Conservation (phyloP, 352 stramenopile genomes). For the Phytopythium ostracodes region DNA sequence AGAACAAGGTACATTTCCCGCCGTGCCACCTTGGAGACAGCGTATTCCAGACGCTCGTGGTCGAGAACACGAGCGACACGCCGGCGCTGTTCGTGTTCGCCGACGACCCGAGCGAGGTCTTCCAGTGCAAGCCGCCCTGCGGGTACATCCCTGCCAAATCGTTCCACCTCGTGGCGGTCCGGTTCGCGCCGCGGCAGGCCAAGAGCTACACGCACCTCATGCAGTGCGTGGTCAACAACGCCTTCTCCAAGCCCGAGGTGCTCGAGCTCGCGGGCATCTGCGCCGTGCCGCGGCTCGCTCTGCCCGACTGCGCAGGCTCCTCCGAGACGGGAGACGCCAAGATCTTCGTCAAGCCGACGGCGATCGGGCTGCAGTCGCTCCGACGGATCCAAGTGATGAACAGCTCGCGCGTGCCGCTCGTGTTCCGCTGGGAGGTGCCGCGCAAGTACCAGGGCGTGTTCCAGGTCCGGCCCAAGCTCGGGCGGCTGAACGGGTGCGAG, state of each 20-base stretch:
- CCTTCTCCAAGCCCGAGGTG: constrained; percentile 33
- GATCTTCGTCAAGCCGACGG: constrained; percentile 85
- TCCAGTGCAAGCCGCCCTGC: constrained; percentile 62
- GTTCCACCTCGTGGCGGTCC: constrained; percentile 82
- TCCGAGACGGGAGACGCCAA: constrained; percentile 21
- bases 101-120: constrained; percentile 52
- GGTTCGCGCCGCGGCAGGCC: constrained; percentile 52
- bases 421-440: constrained; percentile 79
- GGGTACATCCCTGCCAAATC: constrained; percentile 74
- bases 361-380: constrained; percentile 62
- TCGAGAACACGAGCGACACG: constrained; percentile 88
- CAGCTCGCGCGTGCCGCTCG: constrained; percentile 78
- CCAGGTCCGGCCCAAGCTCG: constrained; percentile 57
- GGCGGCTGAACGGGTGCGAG: constrained; percentile 83
- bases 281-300: constrained; percentile 42
- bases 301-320: not conserved
- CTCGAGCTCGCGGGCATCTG: constrained; percentile 58
- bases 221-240: constrained; percentile 75
- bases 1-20: constrained; percentile 77
- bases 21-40: constrained; percentile 85
- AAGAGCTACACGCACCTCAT: constrained; percentile 50
- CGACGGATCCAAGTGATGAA: constrained; percentile 66
- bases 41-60: constrained; percentile 85
- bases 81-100: constrained; percentile 85
- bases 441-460: constrained; percentile 57